Percentiles rank a stretch among this genome's conserved stretches.
phyloP scores from a whole-genome alignment of 2,329 filamentous ascomycete species.

The Karstenula rhodostoma region DNA sequence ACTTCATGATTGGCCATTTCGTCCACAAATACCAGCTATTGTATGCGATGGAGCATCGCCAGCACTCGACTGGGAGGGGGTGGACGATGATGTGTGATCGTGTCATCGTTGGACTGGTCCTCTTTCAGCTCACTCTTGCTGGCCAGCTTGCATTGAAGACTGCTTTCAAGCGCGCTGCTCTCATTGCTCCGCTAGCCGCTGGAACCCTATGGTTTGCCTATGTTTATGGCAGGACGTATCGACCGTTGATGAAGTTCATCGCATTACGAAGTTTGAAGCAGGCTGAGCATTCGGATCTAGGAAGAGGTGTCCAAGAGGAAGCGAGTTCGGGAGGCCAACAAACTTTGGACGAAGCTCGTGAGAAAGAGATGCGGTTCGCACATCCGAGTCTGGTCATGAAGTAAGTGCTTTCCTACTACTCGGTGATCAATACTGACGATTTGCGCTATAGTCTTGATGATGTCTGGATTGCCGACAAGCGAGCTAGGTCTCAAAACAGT shows the following conservation, averaged over 20 bases:
- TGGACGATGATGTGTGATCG: slow-evolving; percentile 98
- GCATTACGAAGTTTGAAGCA: slow-evolving; percentile 84
- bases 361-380: slow-evolving; percentile 74
- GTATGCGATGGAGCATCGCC: slow-evolving; percentile 97
- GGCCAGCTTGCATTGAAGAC: slow-evolving; percentile 80
- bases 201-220: slow-evolving; percentile 90
- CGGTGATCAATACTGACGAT: slow-evolving; percentile 21
- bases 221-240: slow-evolving; percentile 81
- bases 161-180: slow-evolving; percentile 75
- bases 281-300: slow-evolving; percentile 61
- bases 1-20: slow-evolving; percentile 84
- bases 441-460: slow-evolving; percentile 64
- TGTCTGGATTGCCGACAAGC: slow-evolving; percentile 67
- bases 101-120: slow-evolving; percentile 81
- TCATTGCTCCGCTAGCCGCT: slow-evolving; percentile 78
- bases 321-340: slow-evolving; percentile 52
- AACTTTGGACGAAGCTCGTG: slow-evolving; percentile 76
- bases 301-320: slow-evolving; percentile 55
- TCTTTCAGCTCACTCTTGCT: slow-evolving; percentile 92
- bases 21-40: slow-evolving; percentile 97
- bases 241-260: slow-evolving; percentile 90
- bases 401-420: slow-evolving; percentile 56
- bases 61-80: slow-evolving; percentile 89
- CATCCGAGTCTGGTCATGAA: slow-evolving; percentile 77
- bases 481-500: slow-evolving; percentile 30